Evolutionary conservation across 2,329 filamentous ascomycete genomes (phyloP).

Genomic region (Neofusicoccum laricinum): DNA sequence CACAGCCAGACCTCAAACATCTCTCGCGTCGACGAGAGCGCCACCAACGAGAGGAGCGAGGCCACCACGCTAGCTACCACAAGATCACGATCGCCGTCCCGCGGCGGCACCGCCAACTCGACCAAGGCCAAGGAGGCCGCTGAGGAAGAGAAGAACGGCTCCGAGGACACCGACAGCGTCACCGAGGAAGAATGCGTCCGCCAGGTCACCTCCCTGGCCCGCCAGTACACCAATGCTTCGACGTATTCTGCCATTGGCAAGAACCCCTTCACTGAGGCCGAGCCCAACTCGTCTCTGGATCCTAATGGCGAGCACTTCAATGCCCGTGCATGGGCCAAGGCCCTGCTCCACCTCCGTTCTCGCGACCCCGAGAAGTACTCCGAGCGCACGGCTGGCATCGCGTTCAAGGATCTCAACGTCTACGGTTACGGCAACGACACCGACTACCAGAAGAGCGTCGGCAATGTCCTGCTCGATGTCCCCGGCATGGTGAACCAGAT

Average conservation of each 20-base stretch:
- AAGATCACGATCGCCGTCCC: conserved; percentile 22
- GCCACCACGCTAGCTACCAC: conserved; percentile 1
- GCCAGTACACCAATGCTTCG: conserved; percentile 40
- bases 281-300: conserved; percentile 44
- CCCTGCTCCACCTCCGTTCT: conserved; percentile 46
- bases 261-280: conserved; percentile 37
- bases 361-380: conserved; percentile 42
- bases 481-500: conserved; percentile 37
- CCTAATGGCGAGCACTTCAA: conserved; percentile 47
- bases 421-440: conserved; percentile 48
- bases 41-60: conserved; percentile 17
- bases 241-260: conserved; percentile 36
- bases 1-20: neutral
- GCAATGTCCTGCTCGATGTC: conserved; percentile 44
- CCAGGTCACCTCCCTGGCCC: conserved; percentile 41
- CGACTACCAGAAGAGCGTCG: conserved; percentile 52
- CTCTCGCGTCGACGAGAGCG: neutral
- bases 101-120: conserved; percentile 23
- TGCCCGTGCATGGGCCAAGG: conserved; percentile 48
- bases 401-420: conserved; percentile 47
- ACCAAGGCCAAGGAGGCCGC: conserved; percentile 19
- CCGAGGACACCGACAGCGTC: conserved; percentile 23
- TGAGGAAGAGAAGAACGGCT: conserved; percentile 24
- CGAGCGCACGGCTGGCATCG: conserved; percentile 44
- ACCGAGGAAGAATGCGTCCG: conserved; percentile 30